These are phyloP conservation scores for Coemansia sp. DNA, from an alignment of 192 early-diverging fungal genomes.

Conservation along the genomic window DNA sequence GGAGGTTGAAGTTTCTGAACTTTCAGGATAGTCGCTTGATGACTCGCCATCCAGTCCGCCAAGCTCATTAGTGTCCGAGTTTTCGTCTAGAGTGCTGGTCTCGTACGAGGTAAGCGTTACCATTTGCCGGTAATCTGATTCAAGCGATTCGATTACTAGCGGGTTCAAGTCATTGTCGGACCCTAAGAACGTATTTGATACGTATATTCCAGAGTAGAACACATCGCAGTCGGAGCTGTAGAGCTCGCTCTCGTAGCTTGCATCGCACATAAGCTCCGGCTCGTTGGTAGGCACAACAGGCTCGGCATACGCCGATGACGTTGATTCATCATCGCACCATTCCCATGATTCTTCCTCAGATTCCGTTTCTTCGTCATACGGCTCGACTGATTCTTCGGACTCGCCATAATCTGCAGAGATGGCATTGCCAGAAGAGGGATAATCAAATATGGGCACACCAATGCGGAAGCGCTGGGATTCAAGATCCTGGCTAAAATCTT, in stretches of 20 bases:
- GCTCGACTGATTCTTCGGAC: no score
- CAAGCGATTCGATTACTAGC: background rate
- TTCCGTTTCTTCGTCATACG: no score
- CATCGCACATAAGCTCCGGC: constrained; percentile 2
- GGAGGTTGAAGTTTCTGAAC: background rate
- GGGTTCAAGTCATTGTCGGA: background rate
- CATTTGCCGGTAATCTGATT: background rate
- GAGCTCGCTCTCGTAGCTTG: background rate
- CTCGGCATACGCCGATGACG: background rate
- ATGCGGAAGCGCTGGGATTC: no score
- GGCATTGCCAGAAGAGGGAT: no score
- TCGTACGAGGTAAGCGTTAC: background rate
- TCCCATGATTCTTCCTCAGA: no score
- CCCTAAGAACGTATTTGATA: background rate
- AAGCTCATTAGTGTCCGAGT: background rate
- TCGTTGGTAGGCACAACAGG: background rate
- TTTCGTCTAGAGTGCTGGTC: background rate
- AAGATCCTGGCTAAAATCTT: no score
- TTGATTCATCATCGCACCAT: background rate
- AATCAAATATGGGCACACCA: no score
- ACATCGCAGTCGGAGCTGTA: background rate
- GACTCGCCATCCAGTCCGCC: background rate
- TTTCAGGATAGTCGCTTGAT: background rate
- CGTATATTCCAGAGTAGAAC: constrained; percentile 8
- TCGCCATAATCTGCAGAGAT: no score